Percentiles rank a stretch among this genome's conserved stretches.
Evolutionary conservation across 768 basidiomycete species (phyloP).

Genomic region (Plicaturopsis crispa): DNA sequence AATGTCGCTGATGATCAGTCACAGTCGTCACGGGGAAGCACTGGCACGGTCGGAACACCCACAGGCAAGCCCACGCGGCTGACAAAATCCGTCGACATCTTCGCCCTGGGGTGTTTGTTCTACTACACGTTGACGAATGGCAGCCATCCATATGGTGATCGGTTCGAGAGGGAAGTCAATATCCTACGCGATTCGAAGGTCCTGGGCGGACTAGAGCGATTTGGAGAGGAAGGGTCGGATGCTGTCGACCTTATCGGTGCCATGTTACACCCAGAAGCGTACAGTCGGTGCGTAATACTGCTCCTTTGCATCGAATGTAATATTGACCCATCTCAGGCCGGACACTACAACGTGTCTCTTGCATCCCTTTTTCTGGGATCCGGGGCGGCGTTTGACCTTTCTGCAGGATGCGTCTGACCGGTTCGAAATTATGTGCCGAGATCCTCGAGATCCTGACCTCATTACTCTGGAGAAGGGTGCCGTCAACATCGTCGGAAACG

Average conservation of each 20-base stretch:
- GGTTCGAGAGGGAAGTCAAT: slow-evolving; percentile 90
- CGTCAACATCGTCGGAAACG: slow-evolving; percentile 68
- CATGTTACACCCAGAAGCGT: slow-evolving; percentile 78
- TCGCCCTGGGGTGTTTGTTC: slow-evolving; percentile 92
- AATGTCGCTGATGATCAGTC: slow-evolving; percentile 53
- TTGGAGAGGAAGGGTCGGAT: slow-evolving; percentile 93
- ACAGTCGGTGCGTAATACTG: slow-evolving; percentile 52
- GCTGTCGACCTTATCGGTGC: slow-evolving; percentile 69
- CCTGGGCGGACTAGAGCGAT: slow-evolving; percentile 62
- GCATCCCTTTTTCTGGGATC: slow-evolving; percentile 97
- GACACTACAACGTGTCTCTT: slow-evolving; percentile 81
- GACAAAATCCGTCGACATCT: slow-evolving; percentile 95
- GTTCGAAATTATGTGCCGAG: slow-evolving; percentile 96
- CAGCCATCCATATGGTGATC: slow-evolving; percentile 89
- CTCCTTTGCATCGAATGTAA: not conserved
- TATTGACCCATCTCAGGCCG: slow-evolving; percentile 43
- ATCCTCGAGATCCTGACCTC: slow-evolving; percentile 76
- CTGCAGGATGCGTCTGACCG: slow-evolving; percentile 97
- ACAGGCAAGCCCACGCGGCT: slow-evolving; percentile 54
- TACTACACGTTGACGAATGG: slow-evolving; percentile 90
- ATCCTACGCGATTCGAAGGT: slow-evolving; percentile 78
- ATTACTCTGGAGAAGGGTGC: slow-evolving; percentile 70
- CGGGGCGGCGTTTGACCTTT: slow-evolving; percentile 79
- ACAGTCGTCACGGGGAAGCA: slow-evolving; percentile 51
- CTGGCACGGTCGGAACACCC: slow-evolving; percentile 31